phyloP scores from a whole-genome alignment of 2,329 filamentous ascomycete genomes.

The Exophiala dermatitidis region DNA sequence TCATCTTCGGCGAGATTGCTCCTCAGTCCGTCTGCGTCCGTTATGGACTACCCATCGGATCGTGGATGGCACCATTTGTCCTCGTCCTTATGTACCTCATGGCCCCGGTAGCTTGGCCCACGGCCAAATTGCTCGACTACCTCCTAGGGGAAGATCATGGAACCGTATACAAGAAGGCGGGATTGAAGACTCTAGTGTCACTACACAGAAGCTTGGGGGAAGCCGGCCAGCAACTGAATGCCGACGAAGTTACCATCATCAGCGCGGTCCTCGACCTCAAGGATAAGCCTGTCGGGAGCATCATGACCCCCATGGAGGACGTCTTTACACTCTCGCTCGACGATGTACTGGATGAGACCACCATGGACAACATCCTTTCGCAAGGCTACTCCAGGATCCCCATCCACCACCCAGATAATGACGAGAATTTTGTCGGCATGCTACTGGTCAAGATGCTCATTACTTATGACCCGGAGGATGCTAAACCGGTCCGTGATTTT shows the following conservation, averaged over 20 bases:
- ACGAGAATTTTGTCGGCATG: constrained; percentile 91
- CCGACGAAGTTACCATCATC: constrained; percentile 98
- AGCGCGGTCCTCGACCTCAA: constrained; percentile 93
- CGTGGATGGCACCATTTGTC: constrained; percentile 85
- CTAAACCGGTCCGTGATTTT: constrained; percentile 79
- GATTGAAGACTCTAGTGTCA: constrained; percentile 90
- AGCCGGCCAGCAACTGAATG: constrained; percentile 77
- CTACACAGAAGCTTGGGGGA: constrained; percentile 87
- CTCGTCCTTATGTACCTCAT: constrained; percentile 85
- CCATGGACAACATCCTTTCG: constrained; percentile 87
- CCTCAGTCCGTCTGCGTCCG: constrained; percentile 95
- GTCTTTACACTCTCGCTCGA: constrained; percentile 97
- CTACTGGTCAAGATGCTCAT: constrained; percentile 97
- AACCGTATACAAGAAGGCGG: constrained; percentile 96
- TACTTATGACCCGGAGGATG: constrained; percentile 94
- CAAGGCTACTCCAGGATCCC: constrained; percentile 95
- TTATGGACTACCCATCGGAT: constrained; percentile 89
- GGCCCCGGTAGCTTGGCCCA: constrained; percentile 85
- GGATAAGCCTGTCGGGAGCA: constrained; percentile 85
- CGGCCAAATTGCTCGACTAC: constrained; percentile 88
- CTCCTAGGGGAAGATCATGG: constrained; percentile 91
- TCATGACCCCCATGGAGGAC: constrained; percentile 98
- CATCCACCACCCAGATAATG: constrained; percentile 78
- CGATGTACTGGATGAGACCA: constrained; percentile 82
- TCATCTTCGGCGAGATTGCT: constrained; percentile 95